phyloP scores from a whole-genome alignment of 305 asterid genomes.

The Salvia sclarea region DNA sequence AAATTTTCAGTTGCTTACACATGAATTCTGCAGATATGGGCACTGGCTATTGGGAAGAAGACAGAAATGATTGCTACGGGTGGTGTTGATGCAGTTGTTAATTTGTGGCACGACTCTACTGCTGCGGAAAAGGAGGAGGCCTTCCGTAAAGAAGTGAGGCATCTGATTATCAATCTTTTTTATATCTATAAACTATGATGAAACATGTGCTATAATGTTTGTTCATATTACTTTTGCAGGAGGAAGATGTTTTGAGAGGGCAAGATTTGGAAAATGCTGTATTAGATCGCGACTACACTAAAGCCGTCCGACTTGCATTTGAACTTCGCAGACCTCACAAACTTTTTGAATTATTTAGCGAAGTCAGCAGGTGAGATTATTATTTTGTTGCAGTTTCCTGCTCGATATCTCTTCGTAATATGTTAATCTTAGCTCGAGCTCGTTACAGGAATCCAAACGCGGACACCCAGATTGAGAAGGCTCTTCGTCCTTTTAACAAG shows the following conservation, averaged over 20 bases:
- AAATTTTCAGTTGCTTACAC: slow-evolving; percentile 13
- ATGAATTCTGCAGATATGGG: slow-evolving; percentile 63
- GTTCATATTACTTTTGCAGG: slow-evolving; percentile 50
- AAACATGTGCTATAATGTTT: neutral
- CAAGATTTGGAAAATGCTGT: slow-evolving; percentile 96
- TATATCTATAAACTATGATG: slow-evolving; percentile 2
- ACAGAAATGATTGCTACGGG: slow-evolving; percentile 86
- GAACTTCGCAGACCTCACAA: slow-evolving; percentile 91
- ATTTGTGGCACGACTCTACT: slow-evolving; percentile 82
- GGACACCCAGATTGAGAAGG: slow-evolving; percentile 54
- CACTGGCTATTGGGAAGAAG: slow-evolving; percentile 70
- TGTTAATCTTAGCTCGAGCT: slow-evolving; percentile 23
- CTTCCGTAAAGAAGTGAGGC: slow-evolving; percentile 70
- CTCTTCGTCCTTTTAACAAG: slow-evolving; percentile 56
- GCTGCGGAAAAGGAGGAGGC: slow-evolving; percentile 78
- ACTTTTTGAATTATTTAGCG: slow-evolving; percentile 71
- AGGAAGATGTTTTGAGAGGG: slow-evolving; percentile 78
- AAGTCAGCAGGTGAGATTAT: slow-evolving; percentile 66
- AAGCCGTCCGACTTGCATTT: slow-evolving; percentile 85
- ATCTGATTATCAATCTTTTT: slow-evolving; percentile 23
- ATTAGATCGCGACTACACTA: slow-evolving; percentile 67
- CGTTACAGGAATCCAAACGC: slow-evolving; percentile 57
- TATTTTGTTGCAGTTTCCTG: slow-evolving; percentile 14
- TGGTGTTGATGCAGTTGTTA: slow-evolving; percentile 77
- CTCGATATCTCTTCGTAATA: slow-evolving; percentile 13